Conservation (phyloP, 495 filamentous ascomycete species). For the Penicillium alfredii region DNA sequence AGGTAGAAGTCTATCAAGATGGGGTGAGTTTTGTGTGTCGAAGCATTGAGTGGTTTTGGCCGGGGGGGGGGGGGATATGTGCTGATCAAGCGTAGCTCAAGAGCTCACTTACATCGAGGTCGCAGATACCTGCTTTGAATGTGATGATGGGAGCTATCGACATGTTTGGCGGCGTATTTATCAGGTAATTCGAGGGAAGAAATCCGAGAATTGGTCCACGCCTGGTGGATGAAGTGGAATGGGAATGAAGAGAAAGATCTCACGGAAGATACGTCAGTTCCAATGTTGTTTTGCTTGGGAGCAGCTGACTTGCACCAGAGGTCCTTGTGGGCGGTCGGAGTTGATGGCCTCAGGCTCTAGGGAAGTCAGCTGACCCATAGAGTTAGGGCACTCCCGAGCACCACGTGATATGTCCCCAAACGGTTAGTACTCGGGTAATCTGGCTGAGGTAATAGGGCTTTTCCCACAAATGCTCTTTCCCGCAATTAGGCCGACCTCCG, state of each 20-base stretch:
- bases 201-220: slow-evolving; percentile 5
- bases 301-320: slow-evolving; percentile 20
- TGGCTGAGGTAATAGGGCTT: slow-evolving; percentile 28
- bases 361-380: too few species aligned
- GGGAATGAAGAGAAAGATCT: slow-evolving; percentile 16
- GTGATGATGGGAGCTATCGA: slow-evolving; percentile 81
- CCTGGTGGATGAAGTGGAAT: slow-evolving; percentile 9
- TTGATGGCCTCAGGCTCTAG: slow-evolving; percentile 12
- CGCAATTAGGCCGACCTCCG: slow-evolving; percentile 20
- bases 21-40: too few species aligned
- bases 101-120: slow-evolving; percentile 76
- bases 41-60: too few species aligned
- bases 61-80: too few species aligned
- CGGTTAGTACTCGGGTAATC: slow-evolving; percentile 12
- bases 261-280: slow-evolving; percentile 36
- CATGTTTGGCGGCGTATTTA: slow-evolving; percentile 44
- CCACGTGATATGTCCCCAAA: too few species aligned
- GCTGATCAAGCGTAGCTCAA: too few species aligned
- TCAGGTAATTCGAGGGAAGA: not conserved
- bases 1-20: slow-evolving; percentile 51
- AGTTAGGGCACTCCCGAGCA: too few species aligned
- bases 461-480: slow-evolving; percentile 25
- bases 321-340: slow-evolving; percentile 15
- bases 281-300: slow-evolving; percentile 23
- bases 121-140: slow-evolving; percentile 94